Evolutionary conservation across 78 protist genomes (phyloP).

Genomic region (Isochrysis galbana): DNA sequence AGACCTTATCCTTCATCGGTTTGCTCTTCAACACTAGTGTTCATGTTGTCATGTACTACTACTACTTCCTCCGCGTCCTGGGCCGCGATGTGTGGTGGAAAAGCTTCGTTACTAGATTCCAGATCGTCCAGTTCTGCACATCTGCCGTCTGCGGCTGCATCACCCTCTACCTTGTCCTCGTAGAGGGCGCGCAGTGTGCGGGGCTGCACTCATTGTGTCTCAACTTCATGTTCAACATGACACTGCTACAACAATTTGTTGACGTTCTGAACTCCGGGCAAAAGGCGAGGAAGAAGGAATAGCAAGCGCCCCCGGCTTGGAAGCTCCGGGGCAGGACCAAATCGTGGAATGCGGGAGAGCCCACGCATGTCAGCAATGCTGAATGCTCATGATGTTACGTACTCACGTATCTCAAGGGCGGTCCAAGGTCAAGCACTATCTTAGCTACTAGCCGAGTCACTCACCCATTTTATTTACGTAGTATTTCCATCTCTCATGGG

Average conservation of each 20-base stretch:
- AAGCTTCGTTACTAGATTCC: background rate
- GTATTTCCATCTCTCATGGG: too few relatives aligned
- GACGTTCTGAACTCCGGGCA: background rate
- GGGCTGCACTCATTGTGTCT: background rate
- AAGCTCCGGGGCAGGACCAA: too few relatives aligned
- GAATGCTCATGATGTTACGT: too few relatives aligned
- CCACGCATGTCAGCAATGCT: too few relatives aligned
- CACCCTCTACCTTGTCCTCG: background rate
- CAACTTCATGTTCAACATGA: background rate
- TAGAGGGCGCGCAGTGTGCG: background rate
- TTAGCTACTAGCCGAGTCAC: too few relatives aligned
- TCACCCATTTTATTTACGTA: too few relatives aligned
- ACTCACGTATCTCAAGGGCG: too few relatives aligned
- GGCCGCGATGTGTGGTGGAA: background rate
- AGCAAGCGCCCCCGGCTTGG: too few relatives aligned
- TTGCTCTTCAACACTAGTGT: constrained; percentile 50
- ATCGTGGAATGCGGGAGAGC: too few relatives aligned
- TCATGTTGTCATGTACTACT: constrained; percentile 68
- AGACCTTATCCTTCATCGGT: background rate
- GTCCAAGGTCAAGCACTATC: too few relatives aligned
- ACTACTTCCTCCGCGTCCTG: constrained; percentile 7
- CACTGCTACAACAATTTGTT: constrained; percentile 1
- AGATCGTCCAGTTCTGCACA: background rate
- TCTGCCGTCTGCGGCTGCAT: background rate
- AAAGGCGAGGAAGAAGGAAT: too few relatives aligned